These are phyloP conservation scores for Debaryomyces sp. DNA, from an alignment of 1,139 yeast genomes.

Conservation along the genomic window DNA sequence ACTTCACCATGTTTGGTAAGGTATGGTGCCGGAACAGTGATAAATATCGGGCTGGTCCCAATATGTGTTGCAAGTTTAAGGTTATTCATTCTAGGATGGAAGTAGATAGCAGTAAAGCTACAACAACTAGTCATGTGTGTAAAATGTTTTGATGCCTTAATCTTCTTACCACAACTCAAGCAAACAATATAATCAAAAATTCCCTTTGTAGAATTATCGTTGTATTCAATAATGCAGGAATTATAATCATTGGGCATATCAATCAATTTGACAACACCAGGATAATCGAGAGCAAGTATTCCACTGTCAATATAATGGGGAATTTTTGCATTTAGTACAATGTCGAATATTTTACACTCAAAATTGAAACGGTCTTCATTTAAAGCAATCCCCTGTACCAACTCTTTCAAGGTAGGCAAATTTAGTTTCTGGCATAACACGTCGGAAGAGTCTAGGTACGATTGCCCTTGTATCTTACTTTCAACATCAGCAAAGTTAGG, in stretches of 20 bases:
- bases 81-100: slow-evolving; percentile 42
- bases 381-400: slow-evolving; percentile 17
- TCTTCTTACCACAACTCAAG: slow-evolving; percentile 32
- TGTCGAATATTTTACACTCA: slow-evolving; percentile 27
- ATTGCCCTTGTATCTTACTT: slow-evolving; percentile 19
- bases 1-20: slow-evolving; percentile 75
- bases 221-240: slow-evolving; percentile 29
- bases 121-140: slow-evolving; percentile 31
- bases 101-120: slow-evolving; percentile 40
- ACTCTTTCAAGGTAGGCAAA: slow-evolving; percentile 23
- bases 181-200: slow-evolving; percentile 33
- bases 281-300: slow-evolving; percentile 35
- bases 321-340: slow-evolving; percentile 29
- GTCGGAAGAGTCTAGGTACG: slow-evolving; percentile 21
- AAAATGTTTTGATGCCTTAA: slow-evolving; percentile 19
- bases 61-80: slow-evolving; percentile 42
- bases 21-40: slow-evolving; percentile 61
- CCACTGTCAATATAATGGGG: slow-evolving; percentile 26
- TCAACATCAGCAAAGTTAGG: slow-evolving; percentile 22
- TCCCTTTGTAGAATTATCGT: slow-evolving; percentile 18
- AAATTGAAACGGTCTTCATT: slow-evolving; percentile 18
- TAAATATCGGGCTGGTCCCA: slow-evolving; percentile 28
- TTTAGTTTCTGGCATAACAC: slow-evolving; percentile 24
- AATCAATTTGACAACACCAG: slow-evolving; percentile 43
- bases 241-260: slow-evolving; percentile 40